Percentiles rank a stretch among this genome's conserved stretches.
phyloP scores from a whole-genome alignment of 176 grass and related monocot species.

The Eragrostis nindensis region DNA sequence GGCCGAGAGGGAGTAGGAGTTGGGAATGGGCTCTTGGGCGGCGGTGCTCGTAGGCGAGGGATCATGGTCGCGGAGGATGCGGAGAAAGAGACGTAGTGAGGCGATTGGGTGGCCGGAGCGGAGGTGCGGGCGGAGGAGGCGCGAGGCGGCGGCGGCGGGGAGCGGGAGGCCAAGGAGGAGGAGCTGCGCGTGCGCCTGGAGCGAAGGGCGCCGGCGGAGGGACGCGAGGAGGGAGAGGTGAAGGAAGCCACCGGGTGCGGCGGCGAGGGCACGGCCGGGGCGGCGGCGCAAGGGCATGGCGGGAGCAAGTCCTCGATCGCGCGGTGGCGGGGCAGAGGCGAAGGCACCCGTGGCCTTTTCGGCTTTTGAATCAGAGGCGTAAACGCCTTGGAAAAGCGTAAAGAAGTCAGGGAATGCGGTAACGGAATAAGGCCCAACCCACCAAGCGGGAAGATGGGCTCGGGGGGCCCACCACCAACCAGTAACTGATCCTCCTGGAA shows the following conservation, averaged over 20 bases:
- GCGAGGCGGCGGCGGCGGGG: slow-evolving; percentile 39
- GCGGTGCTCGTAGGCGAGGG: neutral
- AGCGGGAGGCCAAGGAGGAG: slow-evolving; percentile 56
- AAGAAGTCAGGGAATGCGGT: neutral
- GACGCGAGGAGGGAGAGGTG: slow-evolving; percentile 50
- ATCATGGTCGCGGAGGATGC: slow-evolving; percentile 15
- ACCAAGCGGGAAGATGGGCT: neutral
- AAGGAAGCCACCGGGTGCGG: slow-evolving; percentile 48
- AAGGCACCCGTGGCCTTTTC: neutral
- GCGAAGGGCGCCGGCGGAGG: slow-evolving; percentile 41
- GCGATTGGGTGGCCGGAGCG: slow-evolving; percentile 42
- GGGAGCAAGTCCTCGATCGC: no score
- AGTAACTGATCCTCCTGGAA: neutral
- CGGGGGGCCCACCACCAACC: neutral
- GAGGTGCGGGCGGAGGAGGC: slow-evolving; percentile 59
- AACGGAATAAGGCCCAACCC: slow-evolving; percentile 13
- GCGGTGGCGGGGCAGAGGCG: neutral
- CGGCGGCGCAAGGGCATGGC: slow-evolving; percentile 36
- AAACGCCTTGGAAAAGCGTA: neutral
- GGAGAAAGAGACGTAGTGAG: slow-evolving; percentile 46
- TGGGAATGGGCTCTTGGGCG: neutral
- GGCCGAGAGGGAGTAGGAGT: slow-evolving; percentile 43
- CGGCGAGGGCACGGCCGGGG: slow-evolving; percentile 12
- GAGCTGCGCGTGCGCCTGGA: slow-evolving; percentile 56
- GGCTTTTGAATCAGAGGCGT: slow-evolving; percentile 22